Evolutionary conservation across 441 rosid genomes (phyloP).

Genomic region (Flueggea neowawraea): DNA sequence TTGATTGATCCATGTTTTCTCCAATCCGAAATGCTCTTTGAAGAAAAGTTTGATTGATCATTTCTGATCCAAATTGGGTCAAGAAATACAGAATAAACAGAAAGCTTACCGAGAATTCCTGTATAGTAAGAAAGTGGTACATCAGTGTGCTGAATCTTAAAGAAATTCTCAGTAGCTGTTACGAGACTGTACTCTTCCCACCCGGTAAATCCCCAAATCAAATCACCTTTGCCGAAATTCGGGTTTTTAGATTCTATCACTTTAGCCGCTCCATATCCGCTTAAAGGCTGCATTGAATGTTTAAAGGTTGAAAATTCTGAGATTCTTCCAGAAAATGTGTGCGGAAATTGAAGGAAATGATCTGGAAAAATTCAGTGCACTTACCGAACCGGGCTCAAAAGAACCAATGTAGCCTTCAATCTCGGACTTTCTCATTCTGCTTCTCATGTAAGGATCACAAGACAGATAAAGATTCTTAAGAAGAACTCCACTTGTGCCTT

Average conservation of each 20-base stretch:
- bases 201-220: conserved; percentile 43
- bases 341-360: too few species aligned
- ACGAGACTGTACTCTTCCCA: conserved; percentile 75
- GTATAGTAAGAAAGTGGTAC: too few species aligned
- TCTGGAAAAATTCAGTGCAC: too few species aligned
- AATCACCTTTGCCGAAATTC: conserved; percentile 47
- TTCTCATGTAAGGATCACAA: conserved; percentile 37
- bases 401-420: conserved; percentile 4
- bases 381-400: conserved; percentile 21
- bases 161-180: conserved; percentile 14
- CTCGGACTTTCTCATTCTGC: conserved; percentile 21
- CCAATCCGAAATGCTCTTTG: too few species aligned
- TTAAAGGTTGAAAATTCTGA: too few species aligned
- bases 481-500: conserved; percentile 21
- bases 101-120: too few species aligned
- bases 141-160: too few species aligned
- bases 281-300: conserved; percentile 33
- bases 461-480: conserved; percentile 44
- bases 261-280: conserved; percentile 55
- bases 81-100: too few species aligned
- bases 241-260: conserved; percentile 59
- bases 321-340: too few species aligned
- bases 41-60: too few species aligned
- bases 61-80: too few species aligned
- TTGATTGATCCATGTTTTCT: too few species aligned